Evolutionary conservation across 2,329 filamentous ascomycete genomes (phyloP).

Genomic region (Pochonia chlamydosporia): DNA sequence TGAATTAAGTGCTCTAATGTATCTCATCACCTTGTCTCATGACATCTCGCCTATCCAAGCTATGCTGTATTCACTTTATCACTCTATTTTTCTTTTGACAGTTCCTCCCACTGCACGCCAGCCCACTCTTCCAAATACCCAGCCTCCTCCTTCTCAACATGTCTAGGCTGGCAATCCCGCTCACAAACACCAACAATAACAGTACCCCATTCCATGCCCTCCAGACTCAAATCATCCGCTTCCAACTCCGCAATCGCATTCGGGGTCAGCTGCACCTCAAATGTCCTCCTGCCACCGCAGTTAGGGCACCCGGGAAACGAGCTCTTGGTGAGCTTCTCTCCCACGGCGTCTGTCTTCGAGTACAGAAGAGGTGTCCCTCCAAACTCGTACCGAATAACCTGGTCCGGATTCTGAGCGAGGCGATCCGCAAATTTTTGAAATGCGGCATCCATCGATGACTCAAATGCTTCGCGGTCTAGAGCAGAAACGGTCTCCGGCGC

Average conservation of each 20-base stretch:
- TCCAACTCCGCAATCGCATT: conserved; percentile 88
- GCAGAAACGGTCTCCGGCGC: conserved; percentile 29
- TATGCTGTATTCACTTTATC: neutral
- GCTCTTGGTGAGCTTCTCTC: conserved; percentile 49
- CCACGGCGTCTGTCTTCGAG: conserved; percentile 68
- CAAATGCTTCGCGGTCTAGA: conserved; percentile 67
- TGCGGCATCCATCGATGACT: conserved; percentile 66
- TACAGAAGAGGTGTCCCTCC: conserved; percentile 71
- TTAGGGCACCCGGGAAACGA: conserved; percentile 69
- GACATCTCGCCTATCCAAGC: neutral
- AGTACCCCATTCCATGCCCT: conserved; percentile 99
- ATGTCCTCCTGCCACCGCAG: conserved; percentile 70
- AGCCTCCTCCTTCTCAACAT: conserved; percentile 53
- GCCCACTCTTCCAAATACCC: conserved; percentile 92
- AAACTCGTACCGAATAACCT: conserved; percentile 77
- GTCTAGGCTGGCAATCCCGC: conserved; percentile 64
- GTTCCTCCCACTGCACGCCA: conserved; percentile 97
- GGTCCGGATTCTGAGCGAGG: conserved; percentile 73
- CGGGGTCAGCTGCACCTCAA: conserved; percentile 89
- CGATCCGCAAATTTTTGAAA: conserved; percentile 79
- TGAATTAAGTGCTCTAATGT: neutral
- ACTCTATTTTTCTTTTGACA: conserved; percentile 30
- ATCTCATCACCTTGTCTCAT: neutral
- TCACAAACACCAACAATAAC: conserved; percentile 81
- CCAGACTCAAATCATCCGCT: conserved; percentile 60